Evolutionary conservation across 768 basidiomycete genomes (phyloP).

Genomic region (Cystobasidium tubakii): DNA sequence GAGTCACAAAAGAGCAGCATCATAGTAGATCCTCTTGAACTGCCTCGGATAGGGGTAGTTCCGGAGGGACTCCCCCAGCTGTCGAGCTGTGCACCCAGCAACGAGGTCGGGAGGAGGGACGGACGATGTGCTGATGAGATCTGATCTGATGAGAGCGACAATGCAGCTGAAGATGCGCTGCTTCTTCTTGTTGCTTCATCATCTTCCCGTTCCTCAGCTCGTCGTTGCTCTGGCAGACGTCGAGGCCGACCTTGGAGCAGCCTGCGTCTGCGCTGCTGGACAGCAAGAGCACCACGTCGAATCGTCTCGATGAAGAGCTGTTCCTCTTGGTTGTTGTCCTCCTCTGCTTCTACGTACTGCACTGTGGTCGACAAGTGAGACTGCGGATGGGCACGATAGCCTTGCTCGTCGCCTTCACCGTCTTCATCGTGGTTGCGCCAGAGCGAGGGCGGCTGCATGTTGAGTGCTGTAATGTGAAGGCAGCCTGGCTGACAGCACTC

Average conservation of each 20-base stretch:
- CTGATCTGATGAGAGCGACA: no score
- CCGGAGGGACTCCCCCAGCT: no score
- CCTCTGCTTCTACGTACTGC: background rate
- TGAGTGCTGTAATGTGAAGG: no score
- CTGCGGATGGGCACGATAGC: background rate
- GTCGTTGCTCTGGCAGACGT: background rate
- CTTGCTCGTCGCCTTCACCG: background rate
- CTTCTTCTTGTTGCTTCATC: background rate
- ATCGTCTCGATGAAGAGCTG: constrained; percentile 9
- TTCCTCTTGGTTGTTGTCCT: background rate
- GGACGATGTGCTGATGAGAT: no score
- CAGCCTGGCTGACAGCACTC: no score
- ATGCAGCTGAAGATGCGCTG: no score
- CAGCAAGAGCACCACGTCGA: background rate
- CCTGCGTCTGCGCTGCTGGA: background rate
- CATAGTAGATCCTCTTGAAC: background rate
- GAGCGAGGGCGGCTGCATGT: background rate
- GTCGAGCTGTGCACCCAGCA: no score
- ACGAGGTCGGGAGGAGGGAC: no score
- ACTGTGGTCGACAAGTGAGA: background rate
- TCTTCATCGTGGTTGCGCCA: background rate
- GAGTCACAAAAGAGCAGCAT: background rate
- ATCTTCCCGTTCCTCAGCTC: background rate
- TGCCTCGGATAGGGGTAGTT: no score
- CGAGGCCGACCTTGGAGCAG: background rate